phyloP scores from a whole-genome alignment of 768 basidiomycete species.

The Lactifluus hygrophoroides region DNA sequence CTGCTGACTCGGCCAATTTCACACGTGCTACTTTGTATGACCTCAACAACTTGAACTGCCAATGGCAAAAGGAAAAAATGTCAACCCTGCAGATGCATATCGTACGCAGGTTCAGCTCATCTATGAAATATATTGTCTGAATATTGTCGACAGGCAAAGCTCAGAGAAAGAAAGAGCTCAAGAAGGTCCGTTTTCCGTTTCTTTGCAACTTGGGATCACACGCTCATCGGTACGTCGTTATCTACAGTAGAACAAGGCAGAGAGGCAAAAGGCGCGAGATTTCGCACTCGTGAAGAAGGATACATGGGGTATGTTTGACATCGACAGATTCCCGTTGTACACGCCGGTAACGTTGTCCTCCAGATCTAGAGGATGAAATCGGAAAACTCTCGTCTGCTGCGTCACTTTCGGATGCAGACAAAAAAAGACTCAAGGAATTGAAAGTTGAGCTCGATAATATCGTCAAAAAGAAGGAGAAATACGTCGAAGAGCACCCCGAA shows the following conservation, averaged over 20 bases:
- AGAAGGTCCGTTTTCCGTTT: slow-evolving; percentile 55
- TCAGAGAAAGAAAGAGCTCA: slow-evolving; percentile 88
- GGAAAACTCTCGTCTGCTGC: slow-evolving; percentile 47
- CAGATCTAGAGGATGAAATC: slow-evolving; percentile 81
- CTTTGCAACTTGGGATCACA: not conserved
- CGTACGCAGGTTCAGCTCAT: slow-evolving; percentile 45
- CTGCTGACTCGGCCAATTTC: slow-evolving; percentile 23
- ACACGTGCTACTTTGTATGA: not conserved
- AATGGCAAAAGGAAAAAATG: slow-evolving; percentile 80
- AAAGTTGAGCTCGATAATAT: slow-evolving; percentile 74
- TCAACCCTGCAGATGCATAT: slow-evolving; percentile 92
- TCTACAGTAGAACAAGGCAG: slow-evolving; percentile 83
- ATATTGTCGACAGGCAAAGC: slow-evolving; percentile 63
- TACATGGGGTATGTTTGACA: slow-evolving; percentile 54
- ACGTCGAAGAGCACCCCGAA: slow-evolving; percentile 89
- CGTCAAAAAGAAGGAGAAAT: slow-evolving; percentile 83
- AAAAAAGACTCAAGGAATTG: slow-evolving; percentile 58
- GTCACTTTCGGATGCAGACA: slow-evolving; percentile 42
- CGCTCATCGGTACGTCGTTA: slow-evolving; percentile 1
- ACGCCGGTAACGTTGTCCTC: not conserved
- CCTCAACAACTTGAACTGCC: not conserved
- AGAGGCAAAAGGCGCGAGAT: slow-evolving; percentile 72
- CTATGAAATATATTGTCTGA: not conserved
- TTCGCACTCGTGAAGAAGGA: slow-evolving; percentile 93
- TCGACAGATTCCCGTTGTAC: not conserved